Evolutionary conservation across 257 asterid genomes (phyloP), one percentile per base, ranked within the genome.

Genomic region (Gentiana straminea): DNA sequence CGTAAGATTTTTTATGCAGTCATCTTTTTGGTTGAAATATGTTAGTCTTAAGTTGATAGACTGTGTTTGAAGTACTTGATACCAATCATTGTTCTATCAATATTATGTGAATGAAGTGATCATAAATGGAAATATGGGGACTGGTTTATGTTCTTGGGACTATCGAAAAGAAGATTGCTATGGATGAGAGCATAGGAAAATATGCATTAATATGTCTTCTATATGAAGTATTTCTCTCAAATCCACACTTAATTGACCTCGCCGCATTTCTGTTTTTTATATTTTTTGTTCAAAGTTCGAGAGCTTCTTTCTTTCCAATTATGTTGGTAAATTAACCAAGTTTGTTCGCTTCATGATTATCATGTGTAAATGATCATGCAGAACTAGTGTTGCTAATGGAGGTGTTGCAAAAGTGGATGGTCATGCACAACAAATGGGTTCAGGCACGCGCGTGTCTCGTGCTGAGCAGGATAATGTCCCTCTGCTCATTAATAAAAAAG

Each of bases 401-500:
- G 77, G 84, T 52, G 62, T 62, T 41, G 83, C 80, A 62, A 89
- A 83, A 76, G 63, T 70, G 74, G 95, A 85, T 73, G 77, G 81
- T 55, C 73, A 74, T 55, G 66, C 80, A 32, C 76, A 59, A 7
- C 86, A 77, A 71, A 75, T 75, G 61, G 72, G 81, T 71, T 68
- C 84, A 46, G 89, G 84, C 70, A 73, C 73, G 76, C 91, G 89
- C 46, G 71, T 94, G 44, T 75, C 87, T 59, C 77, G 85, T 71
- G 65, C 81, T 58, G 95, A 85, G 56, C 81, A 81, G 57, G 95
- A 84, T 55, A 80, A 65, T 60, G 75, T 81, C 73, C 68, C 80
- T 54, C 74, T 75, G 73, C 85, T 80, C 72, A 84, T 75, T 58
- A 94, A 82, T 66, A 74, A 83, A 72, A 84, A 84, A 74, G 94